Evolutionary conservation across 768 basidiomycete genomes (phyloP), one percentile per base, ranked within the genome.

Genomic region (Holtermanniella nyarrowii): DNA sequence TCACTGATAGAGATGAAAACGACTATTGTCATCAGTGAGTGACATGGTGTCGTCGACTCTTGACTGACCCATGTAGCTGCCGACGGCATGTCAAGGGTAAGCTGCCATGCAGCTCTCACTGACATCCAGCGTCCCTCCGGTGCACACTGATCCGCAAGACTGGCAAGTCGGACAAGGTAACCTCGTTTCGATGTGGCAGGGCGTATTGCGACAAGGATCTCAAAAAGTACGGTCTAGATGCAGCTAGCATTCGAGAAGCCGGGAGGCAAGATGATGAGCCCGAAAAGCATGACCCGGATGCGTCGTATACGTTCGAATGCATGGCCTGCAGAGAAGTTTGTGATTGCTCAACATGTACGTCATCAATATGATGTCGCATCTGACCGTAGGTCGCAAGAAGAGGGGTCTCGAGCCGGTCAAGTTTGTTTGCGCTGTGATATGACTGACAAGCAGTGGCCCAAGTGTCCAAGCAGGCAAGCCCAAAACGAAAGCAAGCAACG

Each of bases 271-370:
- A 46, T 3, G 44, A n/a, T 4, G 27, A 48, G 16, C 45, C 25
- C 14, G 24, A n/a, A 12, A 23, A 26, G n/a, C 44, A 52, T 40
- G 46, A 45, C 45, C 22, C 22, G 5, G 21, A 7, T 10, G 37
- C 47, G 26, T 24, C 21, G 20, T 54, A 51, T 39, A 20, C 5
- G 4, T 59, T 52, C 24, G 5, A 14, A 1, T 62, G 61, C 55
- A 58, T 58, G 4, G 54, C 55, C 23, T 62, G 61, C 48, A 2
- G 27, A 21, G 53, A 51, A 31, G 20, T 44, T 20, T 62, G 61
- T 44, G 45, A 59, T 26, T 41, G n/a, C 18, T 54, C 58, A n/a
- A 11, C 20, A n/a, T 62, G 60, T 62, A 26, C 41, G 60, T 56
- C 11, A n/a, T 22, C 18, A 22, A 22, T 40, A 41, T 49, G 42